A percentile compares a stretch with the other conserved stretches of the same genome.
Evolutionary conservation across 805 yeast genomes (phyloP).

Genomic region (Candida patagonica): DNA sequence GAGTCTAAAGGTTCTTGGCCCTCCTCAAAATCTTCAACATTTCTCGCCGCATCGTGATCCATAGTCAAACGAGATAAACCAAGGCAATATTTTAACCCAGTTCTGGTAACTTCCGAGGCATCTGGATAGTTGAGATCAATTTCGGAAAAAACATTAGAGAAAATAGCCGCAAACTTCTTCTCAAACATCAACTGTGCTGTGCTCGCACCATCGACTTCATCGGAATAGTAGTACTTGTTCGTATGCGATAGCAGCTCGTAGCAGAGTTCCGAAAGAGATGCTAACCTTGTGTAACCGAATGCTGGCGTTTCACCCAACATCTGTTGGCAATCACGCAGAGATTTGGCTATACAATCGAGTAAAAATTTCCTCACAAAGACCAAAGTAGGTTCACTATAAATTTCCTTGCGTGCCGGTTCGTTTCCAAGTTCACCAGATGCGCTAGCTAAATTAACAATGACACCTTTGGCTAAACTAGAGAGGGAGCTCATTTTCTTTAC

Average conservation of each 20-base stretch:
- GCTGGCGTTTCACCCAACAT: slow-evolving; percentile 30
- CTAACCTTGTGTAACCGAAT: slow-evolving; percentile 45
- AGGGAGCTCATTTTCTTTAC: slow-evolving; percentile 39
- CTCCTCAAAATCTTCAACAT: slow-evolving; percentile 34
- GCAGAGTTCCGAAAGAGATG: slow-evolving; percentile 43
- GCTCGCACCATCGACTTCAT: slow-evolving; percentile 43
- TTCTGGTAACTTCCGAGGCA: slow-evolving; percentile 48
- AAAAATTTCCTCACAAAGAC: slow-evolving; percentile 64
- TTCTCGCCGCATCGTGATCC: slow-evolving; percentile 34
- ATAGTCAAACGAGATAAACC: slow-evolving; percentile 37
- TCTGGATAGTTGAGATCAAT: slow-evolving; percentile 69
- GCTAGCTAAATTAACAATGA: slow-evolving; percentile 54
- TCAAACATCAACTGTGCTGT: slow-evolving; percentile 63
- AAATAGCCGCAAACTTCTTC: slow-evolving; percentile 38
- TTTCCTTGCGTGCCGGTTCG: slow-evolving; percentile 25
- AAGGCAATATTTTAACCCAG: slow-evolving; percentile 51
- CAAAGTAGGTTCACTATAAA: slow-evolving; percentile 51
- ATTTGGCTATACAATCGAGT: slow-evolving; percentile 56
- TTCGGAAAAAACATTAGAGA: slow-evolving; percentile 52
- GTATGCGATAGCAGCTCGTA: slow-evolving; percentile 23
- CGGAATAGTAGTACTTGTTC: slow-evolving; percentile 8
- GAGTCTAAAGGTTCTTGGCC: slow-evolving; percentile 54
- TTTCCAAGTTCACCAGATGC: slow-evolving; percentile 41
- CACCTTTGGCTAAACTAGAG: slow-evolving; percentile 52
- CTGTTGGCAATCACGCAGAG: slow-evolving; percentile 42